A percentile compares a stretch with the other conserved stretches of the same genome.
These are phyloP conservation scores for Tanacetum coccineum DNA, from an alignment of 129 eudicot genomes.

Conservation along the genomic window DNA sequence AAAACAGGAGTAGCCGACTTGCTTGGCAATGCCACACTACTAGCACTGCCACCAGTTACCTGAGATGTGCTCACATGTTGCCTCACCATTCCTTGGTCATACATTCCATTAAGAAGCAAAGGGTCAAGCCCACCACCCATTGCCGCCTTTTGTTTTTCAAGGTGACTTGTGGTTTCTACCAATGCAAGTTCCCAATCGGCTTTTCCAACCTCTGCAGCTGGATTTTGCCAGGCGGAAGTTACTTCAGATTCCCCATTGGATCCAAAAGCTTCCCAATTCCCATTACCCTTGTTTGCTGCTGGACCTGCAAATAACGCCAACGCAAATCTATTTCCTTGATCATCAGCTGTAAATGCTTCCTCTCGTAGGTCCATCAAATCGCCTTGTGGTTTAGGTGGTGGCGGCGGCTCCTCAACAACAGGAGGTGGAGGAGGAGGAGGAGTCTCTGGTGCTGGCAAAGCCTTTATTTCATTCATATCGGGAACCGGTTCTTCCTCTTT, in stretches of 20 bases:
- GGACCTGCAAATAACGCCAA: conserved; percentile 79
- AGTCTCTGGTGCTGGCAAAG: conserved; percentile 64
- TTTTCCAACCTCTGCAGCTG: conserved; percentile 76
- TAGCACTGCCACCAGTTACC: conserved; percentile 80
- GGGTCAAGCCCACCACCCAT: conserved; percentile 89
- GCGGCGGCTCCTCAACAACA: conserved; percentile 29
- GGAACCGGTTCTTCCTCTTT: conserved; percentile 55
- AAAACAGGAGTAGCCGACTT: conserved; percentile 52
- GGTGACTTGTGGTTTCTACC: conserved; percentile 68
- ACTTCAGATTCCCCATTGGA: conserved; percentile 51
- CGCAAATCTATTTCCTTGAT: conserved; percentile 76
- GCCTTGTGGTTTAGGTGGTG: conserved; percentile 48
- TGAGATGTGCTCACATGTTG: conserved; percentile 63
- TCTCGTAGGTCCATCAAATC: conserved; percentile 74
- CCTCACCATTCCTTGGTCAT: conserved; percentile 75
- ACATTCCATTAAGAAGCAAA: conserved; percentile 73
- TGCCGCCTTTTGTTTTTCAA: conserved; percentile 59
- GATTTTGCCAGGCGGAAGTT: conserved; percentile 86
- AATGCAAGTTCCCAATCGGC: conserved; percentile 42
- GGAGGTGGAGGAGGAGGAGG: conserved; percentile 52
- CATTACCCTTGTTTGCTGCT: conserved; percentile 41
- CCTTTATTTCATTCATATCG: conserved; percentile 81
- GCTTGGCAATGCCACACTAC: conserved; percentile 79
- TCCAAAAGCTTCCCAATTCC: conserved; percentile 67
- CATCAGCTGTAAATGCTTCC: conserved; percentile 57